phyloP scores from a whole-genome alignment of 441 rosid species.

The Syzygium malaccense region DNA sequence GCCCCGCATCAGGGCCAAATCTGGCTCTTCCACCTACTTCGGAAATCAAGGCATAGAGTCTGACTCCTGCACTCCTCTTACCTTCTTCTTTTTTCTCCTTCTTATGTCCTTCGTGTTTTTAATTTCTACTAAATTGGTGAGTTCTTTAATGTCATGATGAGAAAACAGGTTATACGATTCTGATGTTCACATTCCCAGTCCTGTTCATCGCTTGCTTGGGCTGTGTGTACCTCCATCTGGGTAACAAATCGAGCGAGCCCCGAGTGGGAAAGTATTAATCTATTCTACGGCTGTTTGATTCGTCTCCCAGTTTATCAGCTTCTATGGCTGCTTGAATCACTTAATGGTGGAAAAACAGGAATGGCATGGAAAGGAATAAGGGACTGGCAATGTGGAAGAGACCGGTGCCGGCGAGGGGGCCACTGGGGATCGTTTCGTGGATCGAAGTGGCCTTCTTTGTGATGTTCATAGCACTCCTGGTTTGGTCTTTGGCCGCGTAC shows the following conservation, averaged over 20 bases:
- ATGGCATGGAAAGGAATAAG: not conserved
- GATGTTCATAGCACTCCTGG: constrained; percentile 48
- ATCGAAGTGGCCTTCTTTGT: constrained; percentile 37
- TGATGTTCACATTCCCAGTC: constrained; percentile 50
- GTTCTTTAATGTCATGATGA: not conserved
- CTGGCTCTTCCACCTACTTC: constrained; percentile 18
- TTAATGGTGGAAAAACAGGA: constrained; percentile 1
- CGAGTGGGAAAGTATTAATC: constrained; percentile 9
- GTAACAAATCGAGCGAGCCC: constrained; percentile 7
- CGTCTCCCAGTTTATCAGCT: not conserved
- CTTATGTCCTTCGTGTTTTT: not conserved
- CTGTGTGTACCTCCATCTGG: constrained; percentile 43
- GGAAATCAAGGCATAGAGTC: constrained; percentile 30
- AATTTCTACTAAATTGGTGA: not conserved
- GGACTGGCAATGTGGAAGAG: constrained; percentile 22
- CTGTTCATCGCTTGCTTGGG: constrained; percentile 40
- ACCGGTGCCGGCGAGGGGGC: constrained; percentile 55
- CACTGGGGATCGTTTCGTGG: constrained; percentile 54
- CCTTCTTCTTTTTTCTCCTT: not conserved
- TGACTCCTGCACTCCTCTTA: not conserved
- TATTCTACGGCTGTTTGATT: not conserved
- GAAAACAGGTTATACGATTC: constrained; percentile 27
- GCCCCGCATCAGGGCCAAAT: constrained; percentile 11
- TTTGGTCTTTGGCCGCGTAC: constrained; percentile 43
- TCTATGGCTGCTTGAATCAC: not conserved